Evolutionary conservation across 345 rosid species (phyloP), one percentile per base, ranked within the genome.

Genomic region (Odontarrhena argentea): DNA sequence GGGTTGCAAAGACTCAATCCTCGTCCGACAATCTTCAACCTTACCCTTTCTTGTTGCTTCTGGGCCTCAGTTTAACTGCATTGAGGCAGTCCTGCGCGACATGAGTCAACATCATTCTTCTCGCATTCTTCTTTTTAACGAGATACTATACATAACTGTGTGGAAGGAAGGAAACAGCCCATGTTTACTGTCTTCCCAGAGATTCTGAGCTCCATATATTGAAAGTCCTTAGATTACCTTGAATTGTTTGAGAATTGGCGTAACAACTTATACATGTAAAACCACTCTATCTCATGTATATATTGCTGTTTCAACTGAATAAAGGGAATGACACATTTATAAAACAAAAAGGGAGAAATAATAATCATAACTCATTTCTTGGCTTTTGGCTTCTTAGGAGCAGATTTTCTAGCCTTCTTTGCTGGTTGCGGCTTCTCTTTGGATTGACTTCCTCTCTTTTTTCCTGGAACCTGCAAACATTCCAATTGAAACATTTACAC

Each of bases 401-500:
- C 72, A 73, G 57, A 65, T 11, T 60, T 90, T 70, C 73, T 81
- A 57, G 51, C 80, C 78, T 74, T 87, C 75, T 82, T 86, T 32
- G 84, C 71, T 60, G 85, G 84, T 49, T 74, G 86, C 38, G 80
- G 73, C 81, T 85, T 88, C 77, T 84, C 86, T 74, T 80, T 85
- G 0, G 58, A 67, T 65, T 77, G 61, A 53, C 71, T 83, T 47
- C 82, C 86, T 77, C 82, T 87, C 86, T 87, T 90, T 61, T 74
- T 73, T 3, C 79, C 75, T 38, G 28, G 60, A 24, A 71, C 84
- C 92, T 88, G 82, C 86, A 82, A 51, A 76, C 12, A 60, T 64
- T 15, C 18, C 48, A 50, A 57, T 45, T 30, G 7, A 43, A 52
- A 61, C 51, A 25, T 14, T 4, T 46, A 26, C 6, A 12, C 2